phyloP scores from a whole-genome alignment of 1,284 basidiomycete genomes.

The Ustilago lituana region DNA sequence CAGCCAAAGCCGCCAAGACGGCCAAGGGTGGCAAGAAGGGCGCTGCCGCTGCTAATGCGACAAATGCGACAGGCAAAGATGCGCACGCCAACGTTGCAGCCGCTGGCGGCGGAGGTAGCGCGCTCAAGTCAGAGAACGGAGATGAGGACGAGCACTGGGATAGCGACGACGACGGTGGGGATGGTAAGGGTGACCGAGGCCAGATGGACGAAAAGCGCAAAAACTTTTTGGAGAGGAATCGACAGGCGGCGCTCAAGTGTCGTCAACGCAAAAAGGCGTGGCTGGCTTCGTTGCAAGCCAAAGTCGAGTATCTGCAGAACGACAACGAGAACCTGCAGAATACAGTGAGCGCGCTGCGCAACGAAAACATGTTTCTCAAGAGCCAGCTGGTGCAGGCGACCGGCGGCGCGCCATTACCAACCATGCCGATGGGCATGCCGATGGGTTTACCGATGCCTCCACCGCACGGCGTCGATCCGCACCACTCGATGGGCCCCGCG shows the following conservation, averaged over 20 bases:
- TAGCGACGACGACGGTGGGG: slow-evolving; percentile 27
- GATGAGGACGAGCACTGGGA: slow-evolving; percentile 42
- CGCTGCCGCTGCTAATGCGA: slow-evolving; percentile 57
- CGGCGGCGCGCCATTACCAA: slow-evolving; percentile 27
- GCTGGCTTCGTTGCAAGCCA: slow-evolving; percentile 89
- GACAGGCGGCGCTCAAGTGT: slow-evolving; percentile 89
- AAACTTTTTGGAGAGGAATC: slow-evolving; percentile 65
- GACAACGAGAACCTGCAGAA: slow-evolving; percentile 90
- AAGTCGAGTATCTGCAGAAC: slow-evolving; percentile 85
- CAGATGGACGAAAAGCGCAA: slow-evolving; percentile 67
- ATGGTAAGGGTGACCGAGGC: slow-evolving; percentile 59
- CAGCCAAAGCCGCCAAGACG: slow-evolving; percentile 43
- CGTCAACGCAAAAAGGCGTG: slow-evolving; percentile 98
- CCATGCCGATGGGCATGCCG: slow-evolving; percentile 28
- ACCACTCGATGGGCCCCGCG: slow-evolving; percentile 27
- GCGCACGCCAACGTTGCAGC: too few species aligned
- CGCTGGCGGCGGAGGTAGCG: slow-evolving; percentile 3
- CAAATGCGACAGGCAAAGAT: slow-evolving; percentile 16
- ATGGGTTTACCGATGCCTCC: slow-evolving; percentile 34
- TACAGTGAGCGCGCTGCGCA: slow-evolving; percentile 70
- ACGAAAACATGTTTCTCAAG: slow-evolving; percentile 70
- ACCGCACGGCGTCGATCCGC: slow-evolving; percentile 25
- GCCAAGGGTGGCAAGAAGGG: slow-evolving; percentile 69
- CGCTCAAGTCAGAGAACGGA: slow-evolving; percentile 69
- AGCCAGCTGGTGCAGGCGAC: slow-evolving; percentile 58